Base-by-base conservation (phyloP, 2,329 filamentous ascomycete species). In the Pleurostoma richardsiae region DNA sequence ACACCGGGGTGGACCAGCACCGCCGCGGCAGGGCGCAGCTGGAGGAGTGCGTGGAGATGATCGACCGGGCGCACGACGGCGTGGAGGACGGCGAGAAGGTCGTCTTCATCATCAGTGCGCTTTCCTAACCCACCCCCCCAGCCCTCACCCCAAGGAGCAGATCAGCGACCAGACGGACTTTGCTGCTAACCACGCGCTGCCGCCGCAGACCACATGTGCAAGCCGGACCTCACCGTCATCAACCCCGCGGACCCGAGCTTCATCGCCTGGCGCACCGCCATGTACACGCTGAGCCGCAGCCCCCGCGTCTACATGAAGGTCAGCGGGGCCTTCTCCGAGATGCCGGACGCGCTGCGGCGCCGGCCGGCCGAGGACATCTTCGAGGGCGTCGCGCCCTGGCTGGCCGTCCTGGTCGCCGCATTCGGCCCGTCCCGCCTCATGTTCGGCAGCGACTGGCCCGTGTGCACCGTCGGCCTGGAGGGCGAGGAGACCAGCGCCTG, bases 361-460 rank as follows among this genome's bases (percentile, higher is more conserved):
- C 69, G 73, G 29, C 63, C 74, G 7, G 61, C 74, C 31, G 69
- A 77, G 47, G 74, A 79, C 33, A 77, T 90, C 47, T 82, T 88
- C 53, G 70, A 77, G 51, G 75, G 76, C 39, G 73, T 88, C 26
- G 73, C 77, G 49, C 83, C 85, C 28, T 95, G 88, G 85, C 77
- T 89, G 3, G 79, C 83, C 50, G 79, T 85, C 44, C 70, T 91
- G 1, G 79, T 95, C 44, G 77, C 82, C 29, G 77, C 78, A 1
- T 96, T 96, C 59, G 83, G 86, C 2, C 69, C 86, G 0, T 62
- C 72, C 27, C 77, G 89, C 52, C 77, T 94, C 61, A 90, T 97
- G 85, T 96, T 94, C 65, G 91, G 86, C 28, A 91, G 86, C 53
- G 90, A 96, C 65, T 97, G 92, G 92, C 91, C 92, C 3, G 85